Evolutionary conservation across 805 yeast genomes (phyloP).

Genomic region (Tetrapisispora iriomotensis): DNA sequence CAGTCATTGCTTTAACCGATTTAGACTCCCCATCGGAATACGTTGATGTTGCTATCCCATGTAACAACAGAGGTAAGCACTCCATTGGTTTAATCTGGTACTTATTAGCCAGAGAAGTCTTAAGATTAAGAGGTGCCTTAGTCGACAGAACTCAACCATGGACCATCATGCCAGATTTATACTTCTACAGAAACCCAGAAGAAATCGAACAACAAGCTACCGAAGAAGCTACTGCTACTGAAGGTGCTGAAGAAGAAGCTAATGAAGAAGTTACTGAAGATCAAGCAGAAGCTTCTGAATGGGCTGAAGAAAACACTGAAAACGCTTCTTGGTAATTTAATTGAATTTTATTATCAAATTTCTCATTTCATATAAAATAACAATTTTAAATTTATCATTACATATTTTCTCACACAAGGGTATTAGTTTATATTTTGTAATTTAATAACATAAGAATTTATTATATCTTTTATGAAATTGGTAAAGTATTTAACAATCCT

Average conservation of each 20-base stretch:
- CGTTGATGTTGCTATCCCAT: slow-evolving; percentile 99
- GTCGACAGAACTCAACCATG: slow-evolving; percentile 95
- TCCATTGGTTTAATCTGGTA: slow-evolving; percentile 99
- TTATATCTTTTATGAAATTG: neutral
- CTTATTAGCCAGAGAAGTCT: slow-evolving; percentile 97
- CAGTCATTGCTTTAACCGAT: slow-evolving; percentile 98
- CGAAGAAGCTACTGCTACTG: slow-evolving; percentile 59
- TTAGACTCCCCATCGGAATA: slow-evolving; percentile 98
- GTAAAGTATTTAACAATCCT: neutral
- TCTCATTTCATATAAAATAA: slow-evolving; percentile 2
- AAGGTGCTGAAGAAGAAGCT: slow-evolving; percentile 52
- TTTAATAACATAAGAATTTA: slow-evolving; percentile 8
- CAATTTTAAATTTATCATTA: slow-evolving; percentile 5
- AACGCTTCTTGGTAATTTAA: slow-evolving; percentile 25
- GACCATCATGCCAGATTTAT: slow-evolving; percentile 99
- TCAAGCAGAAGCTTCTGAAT: slow-evolving; percentile 52
- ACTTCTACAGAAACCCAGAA: slow-evolving; percentile 99
- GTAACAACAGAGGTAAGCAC: slow-evolving; percentile 99
- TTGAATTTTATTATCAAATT: slow-evolving; percentile 7
- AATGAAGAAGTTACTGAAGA: slow-evolving; percentile 75
- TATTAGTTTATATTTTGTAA: slow-evolving; percentile 7
- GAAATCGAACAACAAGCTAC: slow-evolving; percentile 77
- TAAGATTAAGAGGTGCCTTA: slow-evolving; percentile 96
- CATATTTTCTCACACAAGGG: slow-evolving; percentile 1
- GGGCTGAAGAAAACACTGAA: slow-evolving; percentile 41